Evolutionary conservation across 1,284 basidiomycete genomes (phyloP).

Genomic region (Neotropicomus parvogracilis): DNA sequence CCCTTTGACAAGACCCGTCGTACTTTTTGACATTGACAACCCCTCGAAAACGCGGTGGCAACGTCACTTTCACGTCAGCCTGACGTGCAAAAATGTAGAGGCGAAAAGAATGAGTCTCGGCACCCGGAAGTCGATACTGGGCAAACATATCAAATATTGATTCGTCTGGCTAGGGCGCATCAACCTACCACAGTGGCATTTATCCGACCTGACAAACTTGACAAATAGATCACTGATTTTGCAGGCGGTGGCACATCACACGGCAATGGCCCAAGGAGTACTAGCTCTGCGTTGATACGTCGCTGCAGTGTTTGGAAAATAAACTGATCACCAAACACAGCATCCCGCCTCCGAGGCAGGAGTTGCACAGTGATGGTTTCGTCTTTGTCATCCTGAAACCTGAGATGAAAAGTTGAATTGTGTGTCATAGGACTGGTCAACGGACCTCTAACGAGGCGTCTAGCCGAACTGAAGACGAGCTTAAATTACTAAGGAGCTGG

Average conservation of each 20-base stretch:
- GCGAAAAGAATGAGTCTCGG: constrained; percentile 30
- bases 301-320: constrained; percentile 25
- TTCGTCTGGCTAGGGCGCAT: background rate
- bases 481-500: constrained; percentile 32
- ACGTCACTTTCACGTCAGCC: constrained; percentile 28
- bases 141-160: constrained; percentile 6
- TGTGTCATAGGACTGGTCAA: constrained; percentile 3
- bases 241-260: constrained; percentile 30
- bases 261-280: constrained; percentile 27
- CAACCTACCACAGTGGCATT: constrained; percentile 25
- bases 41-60: constrained; percentile 31
- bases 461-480: constrained; percentile 9
- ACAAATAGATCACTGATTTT: constrained; percentile 34
- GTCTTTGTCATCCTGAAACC: constrained; percentile 19
- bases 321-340: constrained; percentile 33
- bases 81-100: constrained; percentile 29
- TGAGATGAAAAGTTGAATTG: constrained; percentile 3
- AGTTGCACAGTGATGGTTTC: constrained; percentile 29
- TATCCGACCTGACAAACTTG: constrained; percentile 27
- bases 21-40: constrained; percentile 23
- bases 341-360: constrained; percentile 28
- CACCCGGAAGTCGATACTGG: constrained; percentile 26
- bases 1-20: constrained; percentile 10
- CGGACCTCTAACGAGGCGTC: constrained; percentile 21
- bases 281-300: constrained; percentile 27